These are phyloP conservation scores for Abrus pulchellus DNA, from an alignment of 306 rosid species.

Conservation along the genomic window DNA sequence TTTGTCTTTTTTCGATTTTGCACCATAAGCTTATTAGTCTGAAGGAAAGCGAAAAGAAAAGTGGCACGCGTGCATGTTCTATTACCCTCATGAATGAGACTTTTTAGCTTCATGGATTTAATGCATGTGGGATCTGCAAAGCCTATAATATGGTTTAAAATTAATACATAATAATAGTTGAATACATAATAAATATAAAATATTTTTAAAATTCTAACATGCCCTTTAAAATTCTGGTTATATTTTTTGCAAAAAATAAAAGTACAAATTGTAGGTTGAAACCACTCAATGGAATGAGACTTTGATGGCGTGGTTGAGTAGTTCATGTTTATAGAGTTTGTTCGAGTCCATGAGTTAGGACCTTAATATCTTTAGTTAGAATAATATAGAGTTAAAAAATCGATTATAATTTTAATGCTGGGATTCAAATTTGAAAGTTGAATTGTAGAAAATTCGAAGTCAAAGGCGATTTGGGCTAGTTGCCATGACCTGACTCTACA, in stretches of 20 bases:
- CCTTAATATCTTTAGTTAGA: constrained; percentile 14
- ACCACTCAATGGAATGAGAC: constrained; percentile 34
- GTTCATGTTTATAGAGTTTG: constrained; percentile 8
- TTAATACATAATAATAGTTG: no score
- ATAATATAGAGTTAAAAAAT: constrained; percentile 30
- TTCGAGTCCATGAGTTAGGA: not conserved
- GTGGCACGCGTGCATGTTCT: constrained; percentile 53
- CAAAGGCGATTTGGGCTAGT: constrained; percentile 17
- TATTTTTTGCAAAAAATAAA: not conserved
- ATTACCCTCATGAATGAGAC: constrained; percentile 44
- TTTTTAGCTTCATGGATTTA: constrained; percentile 44
- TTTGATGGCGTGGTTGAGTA: constrained; percentile 26
- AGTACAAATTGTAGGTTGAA: constrained; percentile 12
- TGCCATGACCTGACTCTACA: not conserved
- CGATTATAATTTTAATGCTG: not conserved
- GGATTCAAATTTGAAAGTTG: not conserved
- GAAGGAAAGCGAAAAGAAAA: constrained; percentile 38
- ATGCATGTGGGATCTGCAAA: constrained; percentile 38
- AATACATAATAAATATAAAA: no score
- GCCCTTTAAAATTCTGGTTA: no score
- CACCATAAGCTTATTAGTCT: constrained; percentile 38
- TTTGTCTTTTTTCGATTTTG: constrained; percentile 47
- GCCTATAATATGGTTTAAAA: constrained; percentile 22
- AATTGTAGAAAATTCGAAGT: constrained; percentile 27
- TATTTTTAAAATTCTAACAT: no score